A percentile compares a stretch with the other conserved stretches of the same genome.
phyloP scores from a whole-genome alignment of 768 basidiomycete genomes.

The Lactarius indigo region DNA sequence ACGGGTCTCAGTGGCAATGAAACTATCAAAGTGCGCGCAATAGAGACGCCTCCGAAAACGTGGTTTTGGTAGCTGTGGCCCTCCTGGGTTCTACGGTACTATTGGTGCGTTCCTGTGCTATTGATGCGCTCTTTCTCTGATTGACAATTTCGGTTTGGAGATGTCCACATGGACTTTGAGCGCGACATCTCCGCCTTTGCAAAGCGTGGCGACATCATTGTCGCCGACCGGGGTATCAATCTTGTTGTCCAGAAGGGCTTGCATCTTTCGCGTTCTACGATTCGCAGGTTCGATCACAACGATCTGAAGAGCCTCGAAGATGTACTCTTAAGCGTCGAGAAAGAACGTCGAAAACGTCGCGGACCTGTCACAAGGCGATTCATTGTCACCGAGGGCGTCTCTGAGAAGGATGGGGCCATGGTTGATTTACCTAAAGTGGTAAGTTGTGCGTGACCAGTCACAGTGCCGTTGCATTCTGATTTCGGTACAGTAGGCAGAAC shows the following conservation, averaged over 20 bases:
- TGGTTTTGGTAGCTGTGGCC: slow-evolving; percentile 93
- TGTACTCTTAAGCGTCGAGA: too few species aligned
- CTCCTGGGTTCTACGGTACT: slow-evolving; percentile 96
- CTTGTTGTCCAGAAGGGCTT: slow-evolving; percentile 96
- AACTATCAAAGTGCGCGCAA: slow-evolving; percentile 76
- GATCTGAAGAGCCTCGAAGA: too few species aligned
- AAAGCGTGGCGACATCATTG: too few species aligned
- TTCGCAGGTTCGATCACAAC: slow-evolving; percentile 96
- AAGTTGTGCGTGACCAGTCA: slow-evolving; percentile 32
- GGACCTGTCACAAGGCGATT: too few species aligned
- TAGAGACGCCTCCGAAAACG: slow-evolving; percentile 84
- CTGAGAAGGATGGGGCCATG: slow-evolving; percentile 92
- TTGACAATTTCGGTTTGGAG: slow-evolving; percentile 37
- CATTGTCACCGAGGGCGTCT: slow-evolving; percentile 97
- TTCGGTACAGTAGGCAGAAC: slow-evolving; percentile 80
- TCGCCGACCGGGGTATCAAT: slow-evolving; percentile 92
- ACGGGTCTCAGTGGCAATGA: slow-evolving; percentile 89
- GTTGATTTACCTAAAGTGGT: slow-evolving; percentile 90
- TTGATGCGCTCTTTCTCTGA: neutral
- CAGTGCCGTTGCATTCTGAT: neutral
- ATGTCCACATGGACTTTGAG: slow-evolving; percentile 60
- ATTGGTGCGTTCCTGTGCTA: slow-evolving; percentile 59
- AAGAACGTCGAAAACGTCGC: too few species aligned
- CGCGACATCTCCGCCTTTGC: too few species aligned
- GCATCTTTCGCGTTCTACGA: slow-evolving; percentile 85